Base-by-base conservation (phyloP, 495 filamentous ascomycete genomes). In the Lineolata rhizophorae region DNA sequence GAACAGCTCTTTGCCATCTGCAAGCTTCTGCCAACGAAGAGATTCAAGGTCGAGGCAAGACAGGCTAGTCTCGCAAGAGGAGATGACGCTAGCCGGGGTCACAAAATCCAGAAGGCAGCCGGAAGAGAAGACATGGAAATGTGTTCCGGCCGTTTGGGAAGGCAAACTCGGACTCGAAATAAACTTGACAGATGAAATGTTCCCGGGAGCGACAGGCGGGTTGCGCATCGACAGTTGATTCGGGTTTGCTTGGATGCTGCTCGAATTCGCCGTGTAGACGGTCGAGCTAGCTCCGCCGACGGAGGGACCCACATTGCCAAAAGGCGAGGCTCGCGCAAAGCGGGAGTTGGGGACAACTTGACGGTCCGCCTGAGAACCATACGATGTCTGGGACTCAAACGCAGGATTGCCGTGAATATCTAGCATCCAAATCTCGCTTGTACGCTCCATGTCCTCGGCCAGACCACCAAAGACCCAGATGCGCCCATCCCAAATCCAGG, bases 381-480 rank as follows among this genome's bases (percentile, higher is more conserved):
- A 70, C n/a, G 67, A 59, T 26, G 73, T 67, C 13, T 64, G 64
- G 25, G 71, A 71, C 38, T 82, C 76, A 39, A 91, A 83, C 29
- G 74, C 76, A 20, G 76, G 85, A 36, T 67, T 83, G 34, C 71
- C 79, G 49, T 87, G 87, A 34, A 95, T 63, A 53, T 97, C 87
- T 25, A 97, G 59, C 78, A 85, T 94, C 74, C 83, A 93, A 19
- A 97, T 64, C 52, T 97, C 87, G 25, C 79, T 82, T 31, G 75
- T 77, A 43, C 85, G 80, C 50, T 93, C 84, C 82, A 93, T 91
- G 37, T 93, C 82, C 35, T 83, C 79, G 30, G 76, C 79, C 31
- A 95, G 57, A 15, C 87, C 87, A 21, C 87, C 87, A 54, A 85
- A 94, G n/a, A 94, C 83, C 85, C 85, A 97, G 18, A 97, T 70